phyloP scores from a whole-genome alignment of 345 rosid species.

The sweet orange (Citrus sinensis) region DNA sequence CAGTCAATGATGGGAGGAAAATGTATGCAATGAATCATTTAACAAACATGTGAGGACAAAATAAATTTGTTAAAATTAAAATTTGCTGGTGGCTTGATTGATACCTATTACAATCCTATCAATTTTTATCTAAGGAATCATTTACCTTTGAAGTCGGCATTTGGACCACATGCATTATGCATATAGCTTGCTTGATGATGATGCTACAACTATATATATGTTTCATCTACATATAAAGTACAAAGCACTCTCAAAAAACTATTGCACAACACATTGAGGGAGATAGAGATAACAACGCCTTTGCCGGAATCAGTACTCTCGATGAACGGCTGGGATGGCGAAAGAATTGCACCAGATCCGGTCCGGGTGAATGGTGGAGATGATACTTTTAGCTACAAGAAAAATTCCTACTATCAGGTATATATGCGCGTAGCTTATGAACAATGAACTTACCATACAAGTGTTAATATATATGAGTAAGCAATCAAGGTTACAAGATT shows the following conservation, averaged over 20 bases:
- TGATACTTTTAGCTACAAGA: conserved; percentile 49
- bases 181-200: neutral
- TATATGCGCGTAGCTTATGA: neutral
- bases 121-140: neutral
- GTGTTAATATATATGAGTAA: no score
- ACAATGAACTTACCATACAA: no score
- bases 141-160: neutral
- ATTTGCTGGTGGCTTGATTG: neutral
- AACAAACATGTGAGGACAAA: neutral
- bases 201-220: neutral
- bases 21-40: neutral
- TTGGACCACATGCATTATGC: conserved; percentile 1
- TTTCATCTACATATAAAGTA: neutral
- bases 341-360: neutral
- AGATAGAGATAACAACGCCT: conserved; percentile 3
- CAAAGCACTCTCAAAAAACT: neutral
- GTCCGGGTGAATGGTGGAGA: conserved; percentile 48
- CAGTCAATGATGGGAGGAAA: neutral
- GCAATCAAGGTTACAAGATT: no score
- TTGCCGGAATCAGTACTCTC: neutral
- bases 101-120: neutral
- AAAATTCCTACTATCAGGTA: conserved; percentile 57
- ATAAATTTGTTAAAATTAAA: neutral
- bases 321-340: neutral
- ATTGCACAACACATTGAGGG: neutral